A percentile compares a stretch with the other conserved stretches of the same genome.
phyloP scores from a whole-genome alignment of 1,139 yeast genomes.

The Geotrichum siamense region DNA sequence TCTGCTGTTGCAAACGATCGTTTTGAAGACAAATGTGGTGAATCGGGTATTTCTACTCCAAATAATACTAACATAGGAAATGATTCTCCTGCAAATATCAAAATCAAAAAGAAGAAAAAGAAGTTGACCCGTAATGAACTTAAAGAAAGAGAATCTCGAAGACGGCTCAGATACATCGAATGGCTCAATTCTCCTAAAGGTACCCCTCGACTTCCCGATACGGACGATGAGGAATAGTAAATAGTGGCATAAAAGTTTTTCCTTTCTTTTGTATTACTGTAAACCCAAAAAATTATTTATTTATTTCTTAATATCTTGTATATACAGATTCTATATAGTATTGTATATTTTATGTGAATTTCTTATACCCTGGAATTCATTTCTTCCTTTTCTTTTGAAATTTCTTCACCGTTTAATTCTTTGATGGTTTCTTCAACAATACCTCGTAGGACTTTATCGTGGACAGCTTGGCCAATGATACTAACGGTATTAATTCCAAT shows the following conservation, averaged over 20 bases:
- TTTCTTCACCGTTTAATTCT: constrained; percentile 47
- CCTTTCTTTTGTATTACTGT: constrained; percentile 52
- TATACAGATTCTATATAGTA: no score
- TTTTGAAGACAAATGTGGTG: constrained; percentile 57
- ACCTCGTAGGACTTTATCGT: constrained; percentile 37
- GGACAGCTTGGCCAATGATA: constrained; percentile 50
- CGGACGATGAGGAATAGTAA: constrained; percentile 78
- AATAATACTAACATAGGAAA: constrained; percentile 30
- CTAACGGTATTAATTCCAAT: constrained; percentile 62
- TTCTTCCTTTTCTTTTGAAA: constrained; percentile 51
- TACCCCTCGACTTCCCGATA: constrained; percentile 87
- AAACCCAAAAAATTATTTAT: no score
- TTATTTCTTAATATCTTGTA: no score
- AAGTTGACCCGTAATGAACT: constrained; percentile 94
- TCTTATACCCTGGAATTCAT: constrained; percentile 16
- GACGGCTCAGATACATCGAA: constrained; percentile 87
- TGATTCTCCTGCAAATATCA: constrained; percentile 93
- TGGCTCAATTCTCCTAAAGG: constrained; percentile 98
- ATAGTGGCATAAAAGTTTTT: constrained; percentile 15
- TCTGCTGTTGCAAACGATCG: constrained; percentile 66
- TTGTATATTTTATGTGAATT: background rate
- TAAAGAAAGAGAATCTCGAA: constrained; percentile 85
- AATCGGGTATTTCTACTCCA: constrained; percentile 42
- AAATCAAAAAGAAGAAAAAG: constrained; percentile 76
- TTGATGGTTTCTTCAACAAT: constrained; percentile 44